Evolutionary conservation across 148 eudicot genomes (phyloP), one percentile per base, ranked within the genome.

Genomic region (Fagopyrum homotropicum): DNA sequence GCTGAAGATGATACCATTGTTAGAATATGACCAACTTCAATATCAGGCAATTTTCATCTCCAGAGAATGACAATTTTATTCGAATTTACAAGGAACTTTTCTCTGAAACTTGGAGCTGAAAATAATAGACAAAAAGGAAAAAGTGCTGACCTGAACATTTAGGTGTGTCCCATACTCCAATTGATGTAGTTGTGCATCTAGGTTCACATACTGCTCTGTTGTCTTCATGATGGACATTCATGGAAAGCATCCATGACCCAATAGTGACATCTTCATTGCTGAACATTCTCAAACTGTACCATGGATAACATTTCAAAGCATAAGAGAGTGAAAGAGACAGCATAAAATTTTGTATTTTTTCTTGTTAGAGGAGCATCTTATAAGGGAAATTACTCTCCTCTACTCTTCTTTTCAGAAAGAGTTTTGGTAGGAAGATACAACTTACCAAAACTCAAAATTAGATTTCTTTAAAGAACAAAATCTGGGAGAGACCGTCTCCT

Each of bases 221-320:
- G 75, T 89, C 85, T 77, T 89, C 93, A 77, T 89, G 89, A 75
- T 80, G 80, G 51, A 87, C 93, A 85, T 89, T 89, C 90, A 89
- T 76, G 50, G 93, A 82, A 57, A 87, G 93, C 93, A 87, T 89
- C 93, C 93, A 89, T 73, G 93, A 82, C 30, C 93, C 93, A 48
- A 89, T 85, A 69, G 90, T 89, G 46, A 87, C 90, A 81, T 89
- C 93, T 83, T 89, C 93, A 79, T 89, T 89, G 81, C 83, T 89
- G 78, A 89, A 89, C 81, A 89, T 85, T 68, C 93, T 82, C 73
- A 87, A 84, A 79, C 93, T 89, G 85, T 64, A 81, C 63, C 40
- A 30, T 5, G 30, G 44, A 49, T 51, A 76, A 43, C 4, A 61
- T 5, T 35, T 66, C 9, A 35, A 60, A 43, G 71, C 35, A 30